A percentile compares a stretch with the other conserved stretches of the same genome.
These are phyloP conservation scores for Sarcomyxa edulis DNA, from an alignment of 768 basidiomycete species.

Conservation along the genomic window DNA sequence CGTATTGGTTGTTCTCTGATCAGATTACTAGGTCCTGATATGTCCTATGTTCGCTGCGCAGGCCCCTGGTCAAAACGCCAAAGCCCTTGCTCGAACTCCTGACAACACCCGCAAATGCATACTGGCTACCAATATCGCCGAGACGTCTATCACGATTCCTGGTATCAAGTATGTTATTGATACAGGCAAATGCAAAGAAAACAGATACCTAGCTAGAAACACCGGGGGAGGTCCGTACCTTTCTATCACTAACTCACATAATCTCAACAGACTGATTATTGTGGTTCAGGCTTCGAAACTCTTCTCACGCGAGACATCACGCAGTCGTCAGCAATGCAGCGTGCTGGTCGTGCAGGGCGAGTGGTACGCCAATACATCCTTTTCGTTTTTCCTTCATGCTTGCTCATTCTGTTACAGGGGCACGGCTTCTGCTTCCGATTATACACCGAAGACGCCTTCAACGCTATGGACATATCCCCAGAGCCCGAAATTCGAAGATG, in stretches of 20 bases:
- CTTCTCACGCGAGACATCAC: slow-evolving; percentile 79
- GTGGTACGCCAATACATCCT: slow-evolving; percentile 45
- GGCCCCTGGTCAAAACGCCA: slow-evolving; percentile 68
- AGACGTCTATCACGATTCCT: slow-evolving; percentile 96
- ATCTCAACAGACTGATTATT: too few species aligned
- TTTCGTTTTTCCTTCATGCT: not conserved
- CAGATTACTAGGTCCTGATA: slow-evolving; percentile 58
- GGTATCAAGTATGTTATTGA: slow-evolving; percentile 95
- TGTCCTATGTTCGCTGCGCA: slow-evolving; percentile 87
- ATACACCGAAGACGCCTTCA: slow-evolving; percentile 82
- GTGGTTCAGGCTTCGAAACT: slow-evolving; percentile 81
- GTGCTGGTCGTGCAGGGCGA: slow-evolving; percentile 95
- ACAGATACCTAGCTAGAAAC: slow-evolving; percentile 68
- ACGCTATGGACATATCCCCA: slow-evolving; percentile 54
- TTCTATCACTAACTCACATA: not conserved
- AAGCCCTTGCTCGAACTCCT: slow-evolving; percentile 68
- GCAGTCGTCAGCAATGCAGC: slow-evolving; percentile 86
- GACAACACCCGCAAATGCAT: slow-evolving; percentile 82
- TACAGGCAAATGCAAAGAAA: slow-evolving; percentile 94
- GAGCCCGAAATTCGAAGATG: slow-evolving; percentile 91
- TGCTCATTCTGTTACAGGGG: slow-evolving; percentile 37
- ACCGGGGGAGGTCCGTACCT: slow-evolving; percentile 56
- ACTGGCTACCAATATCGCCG: slow-evolving; percentile 95
- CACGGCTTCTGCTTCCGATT: slow-evolving; percentile 86
- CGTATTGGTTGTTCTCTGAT: too few species aligned